These are phyloP conservation scores for Samsoniella hepiali DNA, from an alignment of 2,329 filamentous ascomycete genomes.

Conservation along the genomic window DNA sequence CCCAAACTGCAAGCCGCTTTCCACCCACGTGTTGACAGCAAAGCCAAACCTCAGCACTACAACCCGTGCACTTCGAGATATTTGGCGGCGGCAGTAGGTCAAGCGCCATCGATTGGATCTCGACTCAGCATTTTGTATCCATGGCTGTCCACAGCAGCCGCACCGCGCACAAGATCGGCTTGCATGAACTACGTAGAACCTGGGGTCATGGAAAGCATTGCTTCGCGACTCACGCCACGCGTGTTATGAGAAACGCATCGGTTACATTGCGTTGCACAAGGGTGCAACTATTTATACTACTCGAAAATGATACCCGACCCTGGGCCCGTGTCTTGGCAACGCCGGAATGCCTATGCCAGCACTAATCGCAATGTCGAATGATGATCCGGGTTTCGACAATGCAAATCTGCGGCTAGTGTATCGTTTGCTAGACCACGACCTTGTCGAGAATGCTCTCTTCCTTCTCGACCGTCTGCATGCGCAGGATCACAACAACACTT, in stretches of 20 bases:
- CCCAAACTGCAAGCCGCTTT: neutral
- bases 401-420: neutral
- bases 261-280: neutral
- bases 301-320: neutral
- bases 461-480: conserved; percentile 1
- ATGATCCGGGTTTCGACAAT: no score
- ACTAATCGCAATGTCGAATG: neutral
- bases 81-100: neutral
- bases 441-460: neutral
- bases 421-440: neutral
- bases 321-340: neutral
- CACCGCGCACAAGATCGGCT: neutral
- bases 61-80: neutral
- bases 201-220: neutral
- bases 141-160: neutral
- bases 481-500: neutral
- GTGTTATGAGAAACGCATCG: neutral
- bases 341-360: no score
- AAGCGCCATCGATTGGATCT: neutral
- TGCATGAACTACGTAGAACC: neutral
- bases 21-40: neutral
- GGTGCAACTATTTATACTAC: neutral
- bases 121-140: neutral
- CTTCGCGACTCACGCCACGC: neutral
- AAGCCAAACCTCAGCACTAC: neutral